Evolutionary conservation across 2,329 filamentous ascomycete species (phyloP).

Genomic region (Pseudocercospora crystallina): DNA sequence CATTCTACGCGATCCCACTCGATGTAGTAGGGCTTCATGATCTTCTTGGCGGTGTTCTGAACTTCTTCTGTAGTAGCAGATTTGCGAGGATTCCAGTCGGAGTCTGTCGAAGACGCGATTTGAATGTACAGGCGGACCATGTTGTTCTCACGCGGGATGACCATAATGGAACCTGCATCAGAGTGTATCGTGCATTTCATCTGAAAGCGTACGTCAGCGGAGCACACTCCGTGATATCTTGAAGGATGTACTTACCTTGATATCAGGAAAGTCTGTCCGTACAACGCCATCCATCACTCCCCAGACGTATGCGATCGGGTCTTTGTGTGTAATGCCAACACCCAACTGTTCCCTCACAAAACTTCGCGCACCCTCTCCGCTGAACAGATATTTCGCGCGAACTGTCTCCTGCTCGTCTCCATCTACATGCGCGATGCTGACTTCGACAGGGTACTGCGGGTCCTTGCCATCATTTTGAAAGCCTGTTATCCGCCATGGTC

Average conservation of each 20-base stretch:
- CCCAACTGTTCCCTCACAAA: slow-evolving; percentile 63
- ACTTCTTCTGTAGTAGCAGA: slow-evolving; percentile 60
- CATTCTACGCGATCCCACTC: slow-evolving; percentile 65
- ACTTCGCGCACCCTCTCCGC: slow-evolving; percentile 61
- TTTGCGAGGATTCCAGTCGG: slow-evolving; percentile 62
- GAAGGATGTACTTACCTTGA: slow-evolving; percentile 47
- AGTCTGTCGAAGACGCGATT: slow-evolving; percentile 62
- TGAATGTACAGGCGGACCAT: slow-evolving; percentile 59
- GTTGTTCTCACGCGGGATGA: slow-evolving; percentile 57
- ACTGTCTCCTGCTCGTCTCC: slow-evolving; percentile 67
- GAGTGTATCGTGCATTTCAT: slow-evolving; percentile 69
- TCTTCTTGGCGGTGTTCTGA: slow-evolving; percentile 57
- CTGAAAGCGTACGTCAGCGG: slow-evolving; percentile 34
- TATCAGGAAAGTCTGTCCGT: slow-evolving; percentile 62
- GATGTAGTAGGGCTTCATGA: slow-evolving; percentile 60
- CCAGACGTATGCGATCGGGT: slow-evolving; percentile 64
- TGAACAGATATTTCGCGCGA: slow-evolving; percentile 62
- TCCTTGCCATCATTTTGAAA: slow-evolving; percentile 62
- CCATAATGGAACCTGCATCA: slow-evolving; percentile 63
- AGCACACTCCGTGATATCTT: not conserved
- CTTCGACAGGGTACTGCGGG: slow-evolving; percentile 75
- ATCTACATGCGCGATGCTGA: slow-evolving; percentile 74
- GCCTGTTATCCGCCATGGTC: slow-evolving; percentile 62
- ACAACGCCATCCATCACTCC: slow-evolving; percentile 68
- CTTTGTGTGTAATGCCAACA: slow-evolving; percentile 65